These are phyloP conservation scores for Garcileccinum viscosum DNA, from an alignment of 1,284 basidiomycete species.

Conservation along the genomic window DNA sequence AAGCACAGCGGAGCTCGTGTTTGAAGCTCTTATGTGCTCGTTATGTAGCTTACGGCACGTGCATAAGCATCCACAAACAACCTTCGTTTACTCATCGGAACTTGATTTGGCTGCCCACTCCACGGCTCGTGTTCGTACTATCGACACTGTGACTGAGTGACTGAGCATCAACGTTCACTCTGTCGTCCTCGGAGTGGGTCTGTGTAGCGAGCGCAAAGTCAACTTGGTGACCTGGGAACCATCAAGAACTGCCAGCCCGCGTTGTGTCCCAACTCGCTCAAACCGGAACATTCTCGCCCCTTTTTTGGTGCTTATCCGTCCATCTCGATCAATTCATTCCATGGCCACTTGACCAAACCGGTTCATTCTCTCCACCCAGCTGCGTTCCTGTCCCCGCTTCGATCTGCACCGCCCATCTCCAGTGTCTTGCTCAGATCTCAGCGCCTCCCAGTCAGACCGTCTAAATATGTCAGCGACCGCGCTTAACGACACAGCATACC, in stretches of 20 bases:
- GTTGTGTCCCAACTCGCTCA: slow-evolving; percentile 34
- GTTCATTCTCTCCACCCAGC: slow-evolving; percentile 9
- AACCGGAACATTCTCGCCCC: slow-evolving; percentile 20
- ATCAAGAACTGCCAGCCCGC: slow-evolving; percentile 36
- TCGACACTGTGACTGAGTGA: too few species aligned
- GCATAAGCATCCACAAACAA: slow-evolving; percentile 44
- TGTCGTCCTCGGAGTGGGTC: neutral
- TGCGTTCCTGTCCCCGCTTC: slow-evolving; percentile 8
- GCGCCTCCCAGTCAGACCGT: slow-evolving; percentile 12
- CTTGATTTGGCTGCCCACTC: slow-evolving; percentile 15
- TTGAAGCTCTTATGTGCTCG: slow-evolving; percentile 42
- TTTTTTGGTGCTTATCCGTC: slow-evolving; percentile 33
- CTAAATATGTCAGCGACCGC: slow-evolving; percentile 1
- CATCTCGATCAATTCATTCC: slow-evolving; percentile 25
- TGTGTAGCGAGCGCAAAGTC: neutral
- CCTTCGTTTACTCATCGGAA: slow-evolving; percentile 42
- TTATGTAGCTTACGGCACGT: slow-evolving; percentile 44
- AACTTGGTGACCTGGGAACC: slow-evolving; percentile 35
- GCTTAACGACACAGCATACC: slow-evolving; percentile 10
- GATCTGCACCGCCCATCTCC: slow-evolving; percentile 23
- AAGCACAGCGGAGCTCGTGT: slow-evolving; percentile 42
- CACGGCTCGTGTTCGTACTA: neutral
- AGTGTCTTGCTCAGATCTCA: slow-evolving; percentile 13
- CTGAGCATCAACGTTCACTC: neutral
- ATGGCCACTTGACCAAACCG: slow-evolving; percentile 3